A percentile compares a stretch with the other conserved stretches of the same genome.
Evolutionary conservation across 345 rosid species (phyloP).

Genomic region (Lepidium aucheri): DNA sequence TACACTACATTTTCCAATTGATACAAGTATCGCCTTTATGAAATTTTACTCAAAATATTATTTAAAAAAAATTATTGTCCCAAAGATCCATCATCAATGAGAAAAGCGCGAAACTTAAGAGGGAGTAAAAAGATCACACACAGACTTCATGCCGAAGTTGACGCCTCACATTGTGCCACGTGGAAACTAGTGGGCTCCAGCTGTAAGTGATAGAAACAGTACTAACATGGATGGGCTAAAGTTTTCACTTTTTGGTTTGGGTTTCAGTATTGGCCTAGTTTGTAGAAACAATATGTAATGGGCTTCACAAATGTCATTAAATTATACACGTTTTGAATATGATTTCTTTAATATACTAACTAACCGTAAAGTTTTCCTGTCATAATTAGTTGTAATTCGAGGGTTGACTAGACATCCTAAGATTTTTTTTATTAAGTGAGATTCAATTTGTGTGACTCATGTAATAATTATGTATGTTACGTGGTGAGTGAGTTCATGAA

Average conservation of each 20-base stretch:
- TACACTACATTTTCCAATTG: no score
- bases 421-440: not conserved
- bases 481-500: no score
- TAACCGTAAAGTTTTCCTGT: not conserved
- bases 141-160: no score
- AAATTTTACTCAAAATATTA: not conserved
- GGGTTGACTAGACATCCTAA: constrained; percentile 2
- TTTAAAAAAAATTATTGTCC: not conserved
- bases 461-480: not conserved
- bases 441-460: not conserved
- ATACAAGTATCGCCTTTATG: not conserved
- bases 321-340: constrained; percentile 21
- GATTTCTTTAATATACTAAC: not conserved
- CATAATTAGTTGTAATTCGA: not conserved
- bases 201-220: not conserved
- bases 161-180: constrained; percentile 12
- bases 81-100: constrained; percentile 1
- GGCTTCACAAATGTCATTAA: no score
- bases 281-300: no score
- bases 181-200: constrained; percentile 1
- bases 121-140: no score
- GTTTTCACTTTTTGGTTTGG: not conserved
- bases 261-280: not conserved
- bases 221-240: not conserved
- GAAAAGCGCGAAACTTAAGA: constrained; percentile 11